These are phyloP conservation scores for Colletotrichum tanaceti DNA, from an alignment of 2,329 filamentous ascomycete genomes.

Conservation along the genomic window DNA sequence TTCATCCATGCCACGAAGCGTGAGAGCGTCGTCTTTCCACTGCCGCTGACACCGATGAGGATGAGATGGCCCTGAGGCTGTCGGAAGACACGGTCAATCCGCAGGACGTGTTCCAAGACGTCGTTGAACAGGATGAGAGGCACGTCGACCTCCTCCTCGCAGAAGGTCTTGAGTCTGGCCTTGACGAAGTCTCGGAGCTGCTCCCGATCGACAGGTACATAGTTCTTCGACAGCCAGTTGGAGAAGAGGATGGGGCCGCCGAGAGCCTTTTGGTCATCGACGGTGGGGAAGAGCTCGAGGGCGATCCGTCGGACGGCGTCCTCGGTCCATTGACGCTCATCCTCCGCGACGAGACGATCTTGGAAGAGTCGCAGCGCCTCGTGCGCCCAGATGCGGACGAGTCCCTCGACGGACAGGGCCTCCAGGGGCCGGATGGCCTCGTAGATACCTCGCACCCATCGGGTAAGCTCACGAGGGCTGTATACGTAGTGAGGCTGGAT, in stretches of 20 bases:
- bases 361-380: constrained; percentile 97
- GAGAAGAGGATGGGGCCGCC: constrained; percentile 96
- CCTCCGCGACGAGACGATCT: constrained; percentile 93
- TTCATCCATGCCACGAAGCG: constrained; percentile 99
- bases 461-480: constrained; percentile 96
- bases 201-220: constrained; percentile 95
- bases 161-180: constrained; percentile 96
- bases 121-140: constrained; percentile 99
- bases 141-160: constrained; percentile 98
- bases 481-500: constrained; percentile 99
- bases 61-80: constrained; percentile 99
- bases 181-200: constrained; percentile 97
- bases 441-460: constrained; percentile 97
- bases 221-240: constrained; percentile 99
- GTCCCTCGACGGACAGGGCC: constrained; percentile 85
- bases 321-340: constrained; percentile 95
- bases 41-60: constrained; percentile 97
- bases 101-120: constrained; percentile 95
- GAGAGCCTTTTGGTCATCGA: constrained; percentile 89
- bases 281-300: constrained; percentile 91
- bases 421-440: constrained; percentile 96
- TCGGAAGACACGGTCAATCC: constrained; percentile 98
- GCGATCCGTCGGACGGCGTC: constrained; percentile 89
- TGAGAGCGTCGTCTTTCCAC: constrained; percentile 97
- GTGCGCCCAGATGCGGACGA: constrained; percentile 98